Percentiles rank a stretch among this genome's conserved stretches.
These are phyloP conservation scores for Zygotorulaspora mrakii DNA, from an alignment of 1,139 yeast species.

Conservation along the genomic window DNA sequence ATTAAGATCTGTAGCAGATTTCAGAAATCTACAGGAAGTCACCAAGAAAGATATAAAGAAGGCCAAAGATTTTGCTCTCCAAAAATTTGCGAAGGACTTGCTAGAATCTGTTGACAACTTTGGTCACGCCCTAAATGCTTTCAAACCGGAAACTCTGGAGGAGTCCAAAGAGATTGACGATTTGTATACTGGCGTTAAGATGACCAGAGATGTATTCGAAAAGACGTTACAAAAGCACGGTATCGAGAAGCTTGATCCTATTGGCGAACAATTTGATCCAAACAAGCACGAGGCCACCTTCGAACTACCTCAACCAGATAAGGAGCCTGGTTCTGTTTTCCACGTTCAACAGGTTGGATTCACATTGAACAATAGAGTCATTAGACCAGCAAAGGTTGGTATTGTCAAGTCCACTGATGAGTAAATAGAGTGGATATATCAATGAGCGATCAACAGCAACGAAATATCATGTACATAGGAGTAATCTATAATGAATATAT, in stretches of 20 bases:
- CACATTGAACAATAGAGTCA: constrained; percentile 78
- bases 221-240: constrained; percentile 83
- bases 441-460: not conserved
- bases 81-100: constrained; percentile 87
- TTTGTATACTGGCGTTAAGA: constrained; percentile 82
- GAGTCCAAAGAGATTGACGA: constrained; percentile 64
- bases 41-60: constrained; percentile 83
- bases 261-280: constrained; percentile 86
- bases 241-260: constrained; percentile 71
- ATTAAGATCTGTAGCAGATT: constrained; percentile 83
- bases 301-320: constrained; percentile 82
- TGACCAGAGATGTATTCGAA: constrained; percentile 86
- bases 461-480: constrained; percentile 7
- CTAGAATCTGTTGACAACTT: constrained; percentile 89
- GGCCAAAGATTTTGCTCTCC: constrained; percentile 87
- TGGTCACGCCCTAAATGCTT: constrained; percentile 79
- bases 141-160: constrained; percentile 55
- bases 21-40: constrained; percentile 87
- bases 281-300: constrained; percentile 91
- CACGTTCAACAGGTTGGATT: constrained; percentile 91
- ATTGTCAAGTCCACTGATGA: constrained; percentile 52
- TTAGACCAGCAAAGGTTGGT: constrained; percentile 97
- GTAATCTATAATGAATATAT: constrained; percentile 2
- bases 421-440: constrained; percentile 1
- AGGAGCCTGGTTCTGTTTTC: constrained; percentile 90